Conservation (phyloP, 75 land plant genomes). For the Adiantum capillusveneris region DNA sequence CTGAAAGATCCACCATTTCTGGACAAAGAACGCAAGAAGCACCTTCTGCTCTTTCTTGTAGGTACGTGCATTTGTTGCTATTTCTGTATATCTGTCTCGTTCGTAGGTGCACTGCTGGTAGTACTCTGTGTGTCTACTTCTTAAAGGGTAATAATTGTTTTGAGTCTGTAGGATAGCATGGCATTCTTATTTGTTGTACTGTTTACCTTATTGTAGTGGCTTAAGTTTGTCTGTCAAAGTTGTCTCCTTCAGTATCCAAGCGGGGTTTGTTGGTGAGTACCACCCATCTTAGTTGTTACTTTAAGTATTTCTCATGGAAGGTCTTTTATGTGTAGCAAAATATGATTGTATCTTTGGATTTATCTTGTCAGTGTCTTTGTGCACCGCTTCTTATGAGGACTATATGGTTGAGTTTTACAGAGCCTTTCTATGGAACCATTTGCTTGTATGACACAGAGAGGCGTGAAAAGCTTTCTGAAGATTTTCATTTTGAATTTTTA, state of each 20-base stretch:
- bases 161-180: too few species aligned
- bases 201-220: slow-evolving; percentile 39
- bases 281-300: neutral
- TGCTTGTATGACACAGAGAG: slow-evolving; percentile 89
- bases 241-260: slow-evolving; percentile 72
- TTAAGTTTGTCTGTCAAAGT: slow-evolving; percentile 86
- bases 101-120: slow-evolving; percentile 3
- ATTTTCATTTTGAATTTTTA: slow-evolving; percentile 65
- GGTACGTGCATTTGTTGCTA: slow-evolving; percentile 24
- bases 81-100: neutral
- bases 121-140: too few species aligned
- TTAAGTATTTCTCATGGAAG: neutral
- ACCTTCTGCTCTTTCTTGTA: slow-evolving; percentile 37
- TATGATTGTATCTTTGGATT: neutral
- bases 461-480: slow-evolving; percentile 90
- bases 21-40: slow-evolving; percentile 76
- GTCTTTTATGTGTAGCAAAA: neutral
- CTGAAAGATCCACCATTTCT: slow-evolving; percentile 69
- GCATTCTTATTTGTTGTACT: neutral
- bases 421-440: slow-evolving; percentile 93
- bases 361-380: neutral
- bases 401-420: slow-evolving; percentile 26
- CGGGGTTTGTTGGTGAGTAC: slow-evolving; percentile 83
- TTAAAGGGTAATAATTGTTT: too few species aligned
- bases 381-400: too few species aligned